Conservation (phyloP, 352 stramenopile genomes). For the Phytopythium litorale region DNA sequence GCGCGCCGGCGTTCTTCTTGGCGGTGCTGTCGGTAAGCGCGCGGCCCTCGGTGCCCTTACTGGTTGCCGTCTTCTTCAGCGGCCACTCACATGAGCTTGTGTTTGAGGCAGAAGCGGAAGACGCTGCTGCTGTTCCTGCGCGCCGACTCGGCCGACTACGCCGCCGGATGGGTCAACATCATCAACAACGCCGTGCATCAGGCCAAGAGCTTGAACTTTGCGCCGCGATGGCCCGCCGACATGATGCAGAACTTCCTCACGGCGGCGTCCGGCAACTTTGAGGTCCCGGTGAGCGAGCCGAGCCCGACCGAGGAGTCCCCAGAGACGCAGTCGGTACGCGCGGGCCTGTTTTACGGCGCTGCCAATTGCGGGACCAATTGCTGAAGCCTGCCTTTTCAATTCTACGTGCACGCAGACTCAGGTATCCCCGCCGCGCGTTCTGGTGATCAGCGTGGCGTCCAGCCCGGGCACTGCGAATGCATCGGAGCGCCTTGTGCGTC, state of each 20-base stretch:
- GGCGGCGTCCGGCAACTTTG: constrained; percentile 44
- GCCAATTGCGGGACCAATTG: background rate
- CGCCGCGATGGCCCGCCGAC: constrained; percentile 58
- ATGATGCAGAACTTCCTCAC: constrained; percentile 76
- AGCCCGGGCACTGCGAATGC: constrained; percentile 17
- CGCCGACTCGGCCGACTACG: constrained; percentile 66
- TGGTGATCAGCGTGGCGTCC: constrained; percentile 60
- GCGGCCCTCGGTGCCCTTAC: background rate
- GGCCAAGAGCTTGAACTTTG: constrained; percentile 60
- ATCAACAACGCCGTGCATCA: constrained; percentile 78
- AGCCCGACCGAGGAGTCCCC: constrained; percentile 20
- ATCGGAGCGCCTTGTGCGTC: constrained; percentile 58
- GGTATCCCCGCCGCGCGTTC: constrained; percentile 26
- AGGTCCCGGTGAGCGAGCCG: constrained; percentile 18
- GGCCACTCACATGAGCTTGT: background rate
- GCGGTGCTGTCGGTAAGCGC: constrained; percentile 63
- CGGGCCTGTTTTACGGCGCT: background rate
- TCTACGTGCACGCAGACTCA: background rate
- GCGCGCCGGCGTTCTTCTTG: constrained; percentile 54
- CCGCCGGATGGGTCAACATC: constrained; percentile 69
- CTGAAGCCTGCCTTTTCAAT: background rate
- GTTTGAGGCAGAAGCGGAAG: constrained; percentile 54
- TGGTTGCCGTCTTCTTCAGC: background rate
- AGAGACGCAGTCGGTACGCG: constrained; percentile 13
- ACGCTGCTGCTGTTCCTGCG: constrained; percentile 77